phyloP scores from a whole-genome alignment of 129 eudicot species.

The Pseudognaphalium luteoalbum region DNA sequence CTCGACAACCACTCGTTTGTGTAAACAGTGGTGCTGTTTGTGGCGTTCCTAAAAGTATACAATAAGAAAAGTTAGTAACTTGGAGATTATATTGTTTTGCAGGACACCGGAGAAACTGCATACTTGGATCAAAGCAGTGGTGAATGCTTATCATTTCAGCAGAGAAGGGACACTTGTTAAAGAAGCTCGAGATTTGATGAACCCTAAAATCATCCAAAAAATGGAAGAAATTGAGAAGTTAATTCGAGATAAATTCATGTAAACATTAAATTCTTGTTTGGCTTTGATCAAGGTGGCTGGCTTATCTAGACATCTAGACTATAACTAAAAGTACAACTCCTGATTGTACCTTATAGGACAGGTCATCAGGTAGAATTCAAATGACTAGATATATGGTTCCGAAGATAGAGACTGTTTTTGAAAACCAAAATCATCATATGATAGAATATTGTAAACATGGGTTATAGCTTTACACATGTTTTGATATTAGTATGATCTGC shows the following conservation, averaged over 20 bases:
- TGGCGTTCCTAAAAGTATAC: neutral
- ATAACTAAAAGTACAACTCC: neutral
- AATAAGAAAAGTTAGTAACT: neutral
- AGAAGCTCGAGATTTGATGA: conserved; percentile 76
- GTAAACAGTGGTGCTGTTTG: neutral
- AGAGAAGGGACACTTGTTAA: conserved; percentile 62
- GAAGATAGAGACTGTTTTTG: neutral
- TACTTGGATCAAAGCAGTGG: conserved; percentile 56
- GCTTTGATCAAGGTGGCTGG: neutral
- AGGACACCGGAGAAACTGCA: conserved; percentile 78
- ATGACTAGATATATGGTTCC: neutral
- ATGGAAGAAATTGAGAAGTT: conserved; percentile 63
- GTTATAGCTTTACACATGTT: neutral
- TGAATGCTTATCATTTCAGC: conserved; percentile 72
- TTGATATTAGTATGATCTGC: neutral
- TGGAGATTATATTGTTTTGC: conserved; percentile 11
- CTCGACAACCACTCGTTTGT: neutral
- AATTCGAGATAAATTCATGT: conserved; percentile 73
- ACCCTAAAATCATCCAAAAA: conserved; percentile 58
- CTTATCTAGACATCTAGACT: neutral
- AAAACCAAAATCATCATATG: neutral
- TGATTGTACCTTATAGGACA: neutral
- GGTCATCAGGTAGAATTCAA: too few relatives aligned
- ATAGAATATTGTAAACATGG: conserved; percentile 13
- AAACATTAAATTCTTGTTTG: conserved; percentile 29